Evolutionary conservation across 148 eudicot species (phyloP), one percentile per base, ranked within the genome.

Genomic region (Persicaria maculosa): DNA sequence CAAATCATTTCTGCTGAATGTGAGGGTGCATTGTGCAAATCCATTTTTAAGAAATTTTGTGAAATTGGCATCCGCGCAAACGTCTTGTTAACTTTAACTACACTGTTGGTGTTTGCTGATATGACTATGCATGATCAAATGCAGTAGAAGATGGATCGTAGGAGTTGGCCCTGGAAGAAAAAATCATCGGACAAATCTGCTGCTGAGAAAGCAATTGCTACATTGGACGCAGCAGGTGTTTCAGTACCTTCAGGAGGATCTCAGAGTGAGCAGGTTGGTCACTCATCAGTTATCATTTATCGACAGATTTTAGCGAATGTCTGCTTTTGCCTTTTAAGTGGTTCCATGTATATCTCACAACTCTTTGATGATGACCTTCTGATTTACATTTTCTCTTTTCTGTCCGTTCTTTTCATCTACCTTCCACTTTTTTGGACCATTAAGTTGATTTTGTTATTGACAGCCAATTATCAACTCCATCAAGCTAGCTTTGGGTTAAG

Each of bases 151-250:
- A 95, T 95, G 98, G 98, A 95, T 53, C 85, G 85, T 61, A 86
- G 96, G 77, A 86, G 92, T 84, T 95, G 98, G 98, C 98, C 96
- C 7, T 95, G 98, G 98, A 95, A 92, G 91, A 95, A 89, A 72
- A 95, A 92, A 79, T 88, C 97, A 73, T 87, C 96, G 57, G 96
- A 92, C 59, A 95, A 92, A 81, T 82, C 85, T 20, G 88, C 79
- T 44, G 82, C 86, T 25, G 98, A 90, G 78, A 88, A 87, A 84
- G 84, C 86, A 25, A 82, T 80, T 77, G 79, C 86, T 72, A 79
- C 83, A 72, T 75, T 78, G 72, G 97, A 87, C 40, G 87, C 95
- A 72, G 83, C 88, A 59, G 82, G 85, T 20, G 81, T 81, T 50
- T 71, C 84, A 15, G 55, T 77, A 79, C 73, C 84, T 76, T 78